Percentiles rank a stretch among this genome's conserved stretches.
phyloP scores from a whole-genome alignment of 257 asterid genomes.

The Osmanthus fragrans region DNA sequence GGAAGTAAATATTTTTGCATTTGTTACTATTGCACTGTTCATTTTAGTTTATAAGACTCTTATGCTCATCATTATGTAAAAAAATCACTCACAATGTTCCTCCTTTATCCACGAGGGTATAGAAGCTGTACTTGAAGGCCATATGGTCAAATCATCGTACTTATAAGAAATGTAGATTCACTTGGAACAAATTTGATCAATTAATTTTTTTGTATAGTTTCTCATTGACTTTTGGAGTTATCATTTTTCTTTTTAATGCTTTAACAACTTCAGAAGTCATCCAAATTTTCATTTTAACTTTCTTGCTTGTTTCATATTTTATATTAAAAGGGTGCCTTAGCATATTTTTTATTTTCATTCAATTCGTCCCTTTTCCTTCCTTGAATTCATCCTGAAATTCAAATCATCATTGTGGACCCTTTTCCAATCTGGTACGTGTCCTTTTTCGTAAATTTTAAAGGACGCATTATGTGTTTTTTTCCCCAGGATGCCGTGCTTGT shows the following conservation, averaged over 20 bases:
- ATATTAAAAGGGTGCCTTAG: background rate
- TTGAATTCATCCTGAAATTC: background rate
- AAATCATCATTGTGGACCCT: background rate
- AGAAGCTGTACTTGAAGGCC: background rate
- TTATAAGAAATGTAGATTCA: background rate
- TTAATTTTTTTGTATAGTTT: background rate
- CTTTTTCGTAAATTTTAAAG: background rate
- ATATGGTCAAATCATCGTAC: background rate
- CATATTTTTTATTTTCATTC: background rate
- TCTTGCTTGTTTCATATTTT: background rate
- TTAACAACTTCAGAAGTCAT: background rate
- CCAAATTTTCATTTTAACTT: background rate
- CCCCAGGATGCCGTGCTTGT: no score
- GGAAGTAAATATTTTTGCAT: conserved; percentile 12
- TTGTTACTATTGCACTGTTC: background rate
- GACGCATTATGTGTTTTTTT: background rate
- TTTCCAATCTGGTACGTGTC: background rate
- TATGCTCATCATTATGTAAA: background rate
- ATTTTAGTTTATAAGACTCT: background rate
- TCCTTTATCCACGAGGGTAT: background rate
- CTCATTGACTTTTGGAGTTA: background rate
- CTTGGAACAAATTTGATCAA: background rate
- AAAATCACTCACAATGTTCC: background rate
- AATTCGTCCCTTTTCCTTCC: background rate
- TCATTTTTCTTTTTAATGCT: background rate